A percentile compares a stretch with the other conserved stretches of the same genome.
These are phyloP conservation scores for Vitis cinerea DNA, from an alignment of 164 flowering plant genomes.

Conservation along the genomic window DNA sequence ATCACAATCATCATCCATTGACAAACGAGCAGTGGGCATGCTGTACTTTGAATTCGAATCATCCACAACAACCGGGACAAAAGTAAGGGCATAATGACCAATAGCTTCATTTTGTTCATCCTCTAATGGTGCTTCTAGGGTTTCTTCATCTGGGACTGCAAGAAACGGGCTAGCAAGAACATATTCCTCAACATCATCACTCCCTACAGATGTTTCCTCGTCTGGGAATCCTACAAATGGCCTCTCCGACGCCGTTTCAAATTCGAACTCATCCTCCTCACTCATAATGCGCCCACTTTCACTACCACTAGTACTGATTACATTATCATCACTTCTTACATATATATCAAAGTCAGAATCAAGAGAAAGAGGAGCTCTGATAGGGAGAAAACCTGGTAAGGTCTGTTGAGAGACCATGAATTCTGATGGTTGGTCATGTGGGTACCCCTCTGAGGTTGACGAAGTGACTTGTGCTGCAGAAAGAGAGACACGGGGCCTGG, in stretches of 20 bases:
- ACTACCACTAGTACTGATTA: background rate
- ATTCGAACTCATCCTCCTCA: slow-evolving; percentile 8
- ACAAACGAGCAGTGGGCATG: slow-evolving; percentile 31
- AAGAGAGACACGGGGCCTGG: slow-evolving; percentile 10
- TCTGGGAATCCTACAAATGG: slow-evolving; percentile 15
- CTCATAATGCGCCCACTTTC: slow-evolving; percentile 7
- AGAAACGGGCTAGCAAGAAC: slow-evolving; percentile 9
- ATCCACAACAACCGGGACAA: slow-evolving; percentile 1
- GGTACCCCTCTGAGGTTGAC: no score
- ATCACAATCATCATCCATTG: slow-evolving; percentile 31
- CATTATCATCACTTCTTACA: background rate
- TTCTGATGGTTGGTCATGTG: background rate
- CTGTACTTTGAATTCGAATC: background rate
- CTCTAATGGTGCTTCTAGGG: background rate
- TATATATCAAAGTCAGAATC: slow-evolving; percentile 18
- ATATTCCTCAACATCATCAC: slow-evolving; percentile 11
- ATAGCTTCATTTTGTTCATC: slow-evolving; percentile 15
- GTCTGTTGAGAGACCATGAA: background rate
- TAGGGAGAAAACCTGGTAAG: slow-evolving; percentile 21
- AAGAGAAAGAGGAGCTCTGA: slow-evolving; percentile 28
- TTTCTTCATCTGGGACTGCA: slow-evolving; percentile 8
- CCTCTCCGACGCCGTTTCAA: slow-evolving; percentile 18
- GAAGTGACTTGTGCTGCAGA: slow-evolving; percentile 3
- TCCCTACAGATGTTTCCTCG: slow-evolving; percentile 18
- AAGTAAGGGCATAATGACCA: background rate